These are phyloP conservation scores for Phytophthora tentaculata DNA, from an alignment of 352 stramenopile species.

Conservation along the genomic window DNA sequence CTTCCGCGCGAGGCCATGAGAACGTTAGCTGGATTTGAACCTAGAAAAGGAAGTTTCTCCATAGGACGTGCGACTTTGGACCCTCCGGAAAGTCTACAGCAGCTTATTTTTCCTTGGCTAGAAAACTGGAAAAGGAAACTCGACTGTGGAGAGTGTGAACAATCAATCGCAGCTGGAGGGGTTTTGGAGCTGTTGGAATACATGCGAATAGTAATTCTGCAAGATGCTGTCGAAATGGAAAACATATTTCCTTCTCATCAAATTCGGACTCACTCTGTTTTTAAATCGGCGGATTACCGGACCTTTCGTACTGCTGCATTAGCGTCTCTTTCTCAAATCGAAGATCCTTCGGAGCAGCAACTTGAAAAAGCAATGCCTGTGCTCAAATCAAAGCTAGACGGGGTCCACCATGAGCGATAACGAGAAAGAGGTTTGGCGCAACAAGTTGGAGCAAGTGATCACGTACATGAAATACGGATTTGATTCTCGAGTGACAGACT, in stretches of 20 bases:
- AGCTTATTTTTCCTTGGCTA: background rate
- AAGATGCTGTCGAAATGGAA: no score
- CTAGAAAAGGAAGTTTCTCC: background rate
- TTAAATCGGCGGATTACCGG: background rate
- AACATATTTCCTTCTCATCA: background rate
- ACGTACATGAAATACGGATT: no score
- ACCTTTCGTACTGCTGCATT: background rate
- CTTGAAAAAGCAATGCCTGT: background rate
- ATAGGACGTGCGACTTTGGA: background rate
- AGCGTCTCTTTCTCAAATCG: background rate
- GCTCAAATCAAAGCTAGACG: background rate
- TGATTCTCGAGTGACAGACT: no score
- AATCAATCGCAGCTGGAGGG: no score
- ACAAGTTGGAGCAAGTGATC: no score
- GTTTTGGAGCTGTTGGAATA: no score
- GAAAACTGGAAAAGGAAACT: background rate
- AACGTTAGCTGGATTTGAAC: background rate
- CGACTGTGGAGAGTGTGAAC: background rate
- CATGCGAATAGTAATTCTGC: no score
- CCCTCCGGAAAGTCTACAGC: background rate
- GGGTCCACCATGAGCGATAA: background rate
- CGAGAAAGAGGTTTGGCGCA: no score
- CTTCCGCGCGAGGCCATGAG: background rate
- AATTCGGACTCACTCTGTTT: background rate
- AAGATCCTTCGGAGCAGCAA: background rate